Evolutionary conservation across 2,329 filamentous ascomycete species (phyloP), one percentile per base, ranked within the genome.

Genomic region (Diaporthe destruens): DNA sequence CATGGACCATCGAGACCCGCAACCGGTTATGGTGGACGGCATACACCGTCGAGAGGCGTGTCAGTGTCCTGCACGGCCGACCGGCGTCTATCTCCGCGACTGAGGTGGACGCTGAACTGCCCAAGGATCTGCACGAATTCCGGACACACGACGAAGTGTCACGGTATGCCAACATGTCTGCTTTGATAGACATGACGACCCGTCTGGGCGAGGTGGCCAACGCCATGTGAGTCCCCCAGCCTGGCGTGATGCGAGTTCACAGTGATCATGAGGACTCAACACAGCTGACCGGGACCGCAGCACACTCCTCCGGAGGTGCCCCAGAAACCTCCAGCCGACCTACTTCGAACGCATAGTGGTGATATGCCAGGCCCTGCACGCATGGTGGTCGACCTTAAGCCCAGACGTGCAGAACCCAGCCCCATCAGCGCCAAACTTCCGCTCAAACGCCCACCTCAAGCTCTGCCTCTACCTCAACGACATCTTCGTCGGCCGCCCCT

Each of bases 1-100:
- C 84, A 14, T 81, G 82, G 39, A 84, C 87, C 73, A 81, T 86
- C 18, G 87, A 89, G 80, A 85, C 84, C 3, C 82, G 87, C 23
- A 89, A 88, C 76, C 83, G 87, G 2, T 85, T 89, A 11, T 89
- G 87, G 82, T 89, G 87, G 87, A 88, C 87, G 5, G 84, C 84
- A 0, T 89, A 89, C 75, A 87, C 86, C 0, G 85, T 88, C 34
- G 88, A 90, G 75, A 87, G 87, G 72, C 85, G 87, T 56, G 86
- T 90, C 42, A 86, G 87, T 53, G 88, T 88, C 63, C 85, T 89
- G 47, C 87, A 90, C 73, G 87, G 87, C 47, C 82, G 88, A 8
- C 87, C 88, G 8, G 80, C 84, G n/a, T 89, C 88, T 2, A 85
- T 89, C 53, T 81, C 85, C 3, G 83, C 84, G 49, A 80, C 82